Percentiles rank a stretch among this genome's conserved stretches.
phyloP scores from a whole-genome alignment of 2,329 filamentous ascomycete species.

The Penicillium sp. region DNA sequence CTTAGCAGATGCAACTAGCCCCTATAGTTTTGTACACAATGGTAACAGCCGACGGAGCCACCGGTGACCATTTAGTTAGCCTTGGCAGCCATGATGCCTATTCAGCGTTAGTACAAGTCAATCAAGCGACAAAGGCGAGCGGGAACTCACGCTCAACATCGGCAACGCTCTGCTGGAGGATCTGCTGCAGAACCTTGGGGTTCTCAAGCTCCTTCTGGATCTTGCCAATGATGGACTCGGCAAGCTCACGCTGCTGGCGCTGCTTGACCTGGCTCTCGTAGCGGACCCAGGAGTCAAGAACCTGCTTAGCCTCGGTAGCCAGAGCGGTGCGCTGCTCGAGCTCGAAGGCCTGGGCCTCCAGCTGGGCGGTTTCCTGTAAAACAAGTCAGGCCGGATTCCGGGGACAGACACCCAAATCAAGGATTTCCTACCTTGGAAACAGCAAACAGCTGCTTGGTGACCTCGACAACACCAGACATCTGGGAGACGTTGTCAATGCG shows the following conservation, averaged over 20 bases:
- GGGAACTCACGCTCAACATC: constrained; percentile 84
- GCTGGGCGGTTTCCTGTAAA: constrained; percentile 84
- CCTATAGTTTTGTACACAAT: constrained; percentile 43
- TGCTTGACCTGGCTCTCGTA: constrained; percentile 99
- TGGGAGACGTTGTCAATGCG: constrained; percentile 94
- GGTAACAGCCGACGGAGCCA: constrained; percentile 32
- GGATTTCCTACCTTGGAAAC: constrained; percentile 79
- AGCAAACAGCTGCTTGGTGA: constrained; percentile 95
- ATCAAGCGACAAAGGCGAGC: not conserved
- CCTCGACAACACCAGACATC: constrained; percentile 88
- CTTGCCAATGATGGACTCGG: constrained; percentile 90
- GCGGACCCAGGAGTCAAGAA: constrained; percentile 97
- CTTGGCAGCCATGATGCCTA: constrained; percentile 42
- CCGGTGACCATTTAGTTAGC: constrained; percentile 36
- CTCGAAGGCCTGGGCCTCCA: constrained; percentile 95
- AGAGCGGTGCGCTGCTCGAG: constrained; percentile 94
- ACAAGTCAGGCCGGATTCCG: constrained; percentile 1
- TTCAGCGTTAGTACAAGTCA: constrained; percentile 12
- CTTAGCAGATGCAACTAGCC: constrained; percentile 36
- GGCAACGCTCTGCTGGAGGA: constrained; percentile 91
- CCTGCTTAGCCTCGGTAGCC: constrained; percentile 86
- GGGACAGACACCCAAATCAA: not conserved
- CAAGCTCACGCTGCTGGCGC: constrained; percentile 95
- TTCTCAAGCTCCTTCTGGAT: constrained; percentile 98
- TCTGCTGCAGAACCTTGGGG: constrained; percentile 95